These are phyloP conservation scores for Zostera marina DNA, from an alignment of 116 monocot genomes.

Conservation along the genomic window DNA sequence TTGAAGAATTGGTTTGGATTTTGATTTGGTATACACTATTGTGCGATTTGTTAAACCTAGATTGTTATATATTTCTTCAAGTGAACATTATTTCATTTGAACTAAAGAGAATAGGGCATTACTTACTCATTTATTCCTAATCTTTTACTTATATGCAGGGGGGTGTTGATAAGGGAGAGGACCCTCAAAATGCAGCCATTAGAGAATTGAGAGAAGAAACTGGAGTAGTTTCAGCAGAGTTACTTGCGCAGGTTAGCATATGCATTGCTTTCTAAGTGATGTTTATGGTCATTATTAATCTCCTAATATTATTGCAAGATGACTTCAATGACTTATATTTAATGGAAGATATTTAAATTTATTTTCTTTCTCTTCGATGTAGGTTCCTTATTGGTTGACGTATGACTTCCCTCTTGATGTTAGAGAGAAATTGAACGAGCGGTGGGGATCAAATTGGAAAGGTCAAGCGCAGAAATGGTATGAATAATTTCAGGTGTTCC, in stretches of 20 bases:
- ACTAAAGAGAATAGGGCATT: neutral
- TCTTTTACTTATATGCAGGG: conserved; percentile 25
- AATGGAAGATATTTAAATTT: neutral
- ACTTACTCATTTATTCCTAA: neutral
- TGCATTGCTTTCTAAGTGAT: neutral
- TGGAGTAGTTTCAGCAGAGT: conserved; percentile 73
- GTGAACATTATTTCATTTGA: neutral
- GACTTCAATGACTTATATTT: neutral
- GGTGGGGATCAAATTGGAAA: conserved; percentile 71
- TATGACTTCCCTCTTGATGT: conserved; percentile 84
- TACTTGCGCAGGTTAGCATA: conserved; percentile 49
- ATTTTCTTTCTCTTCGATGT: conserved; percentile 9
- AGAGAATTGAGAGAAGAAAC: conserved; percentile 92
- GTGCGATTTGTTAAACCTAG: too few species aligned
- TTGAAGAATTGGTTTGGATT: too few species aligned
- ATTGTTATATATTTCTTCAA: too few species aligned
- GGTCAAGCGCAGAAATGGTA: conserved; percentile 98
- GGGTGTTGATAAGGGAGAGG: conserved; percentile 73
- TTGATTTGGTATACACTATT: too few species aligned
- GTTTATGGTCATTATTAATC: neutral
- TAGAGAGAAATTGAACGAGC: conserved; percentile 56
- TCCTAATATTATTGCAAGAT: neutral
- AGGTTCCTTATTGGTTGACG: conserved; percentile 82
- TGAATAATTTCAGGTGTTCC: neutral
- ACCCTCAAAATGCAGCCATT: conserved; percentile 47